Conservation (phyloP, 345 rosid species). For the Gossypium longicalyx region DNA sequence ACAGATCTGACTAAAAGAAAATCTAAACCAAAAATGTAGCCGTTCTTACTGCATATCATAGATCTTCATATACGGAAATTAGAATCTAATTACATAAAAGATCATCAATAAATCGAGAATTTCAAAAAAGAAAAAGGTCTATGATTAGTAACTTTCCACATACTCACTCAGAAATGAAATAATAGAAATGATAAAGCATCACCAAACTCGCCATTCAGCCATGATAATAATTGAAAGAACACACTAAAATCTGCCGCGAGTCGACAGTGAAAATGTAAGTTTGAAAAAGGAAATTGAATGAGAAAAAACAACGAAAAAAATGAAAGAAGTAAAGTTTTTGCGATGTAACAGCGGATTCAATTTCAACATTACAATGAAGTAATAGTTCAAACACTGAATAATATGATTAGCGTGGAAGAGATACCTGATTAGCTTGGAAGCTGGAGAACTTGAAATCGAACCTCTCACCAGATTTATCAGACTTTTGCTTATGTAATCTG, state of each 20-base stretch:
- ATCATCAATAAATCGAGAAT: not conserved
- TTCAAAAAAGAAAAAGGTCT: not conserved
- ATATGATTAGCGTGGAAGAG: not conserved
- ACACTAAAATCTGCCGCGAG: not conserved
- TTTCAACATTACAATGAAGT: not conserved
- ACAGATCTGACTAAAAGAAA: slow-evolving; percentile 3
- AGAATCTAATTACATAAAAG: not conserved
- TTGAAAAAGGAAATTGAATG: not conserved
- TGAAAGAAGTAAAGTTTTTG: not conserved
- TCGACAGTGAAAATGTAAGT: not conserved
- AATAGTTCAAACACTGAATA: not conserved
- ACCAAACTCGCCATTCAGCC: not conserved
- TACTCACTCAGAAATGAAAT: not conserved
- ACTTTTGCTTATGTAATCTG: slow-evolving; percentile 42
- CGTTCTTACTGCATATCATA: not conserved
- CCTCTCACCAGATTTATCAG: slow-evolving; percentile 39
- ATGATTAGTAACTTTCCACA: not conserved
- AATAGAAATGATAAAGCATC: not conserved
- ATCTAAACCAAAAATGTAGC: not conserved
- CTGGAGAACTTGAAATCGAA: slow-evolving; percentile 49
- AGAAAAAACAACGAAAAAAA: not conserved
- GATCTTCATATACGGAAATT: not conserved
- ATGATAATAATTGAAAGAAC: not conserved
- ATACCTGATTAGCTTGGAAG: slow-evolving; percentile 53
- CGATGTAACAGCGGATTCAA: slow-evolving; percentile 15